Evolutionary conservation across 2,329 filamentous ascomycete species (phyloP).

Genomic region (Beauveria bassiana): DNA sequence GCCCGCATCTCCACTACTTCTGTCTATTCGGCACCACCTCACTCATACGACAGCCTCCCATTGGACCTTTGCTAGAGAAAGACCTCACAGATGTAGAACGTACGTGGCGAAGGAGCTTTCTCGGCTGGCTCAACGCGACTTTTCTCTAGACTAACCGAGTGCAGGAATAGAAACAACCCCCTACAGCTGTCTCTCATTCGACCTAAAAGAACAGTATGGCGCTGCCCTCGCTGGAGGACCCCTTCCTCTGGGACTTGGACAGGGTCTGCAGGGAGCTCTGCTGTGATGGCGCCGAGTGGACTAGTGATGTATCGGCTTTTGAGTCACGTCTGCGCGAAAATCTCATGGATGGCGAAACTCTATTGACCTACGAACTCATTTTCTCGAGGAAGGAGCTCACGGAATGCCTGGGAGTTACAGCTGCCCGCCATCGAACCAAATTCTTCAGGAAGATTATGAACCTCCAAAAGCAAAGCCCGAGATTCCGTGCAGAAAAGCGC

Average conservation of each 20-base stretch:
- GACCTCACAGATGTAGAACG: background rate
- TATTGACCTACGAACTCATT: conserved; percentile 51
- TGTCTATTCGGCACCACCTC: background rate
- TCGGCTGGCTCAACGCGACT: background rate
- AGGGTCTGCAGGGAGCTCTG: conserved; percentile 61
- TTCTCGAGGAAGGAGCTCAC: conserved; percentile 42
- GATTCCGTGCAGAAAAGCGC: conserved; percentile 28
- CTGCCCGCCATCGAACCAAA: conserved; percentile 49
- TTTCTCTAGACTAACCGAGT: background rate
- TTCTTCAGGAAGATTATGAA: conserved; percentile 50
- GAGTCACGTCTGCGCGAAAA: conserved; percentile 50
- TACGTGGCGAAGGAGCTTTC: background rate
- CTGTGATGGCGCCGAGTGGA: conserved; percentile 42
- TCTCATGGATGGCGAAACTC: conserved; percentile 55
- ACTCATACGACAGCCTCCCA: background rate
- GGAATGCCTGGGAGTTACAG: conserved; percentile 47
- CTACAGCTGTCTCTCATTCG: background rate
- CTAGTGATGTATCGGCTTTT: conserved; percentile 40
- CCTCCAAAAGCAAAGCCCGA: conserved; percentile 44
- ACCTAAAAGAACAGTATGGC: conserved; percentile 17
- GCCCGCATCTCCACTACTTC: background rate
- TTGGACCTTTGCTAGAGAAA: background rate
- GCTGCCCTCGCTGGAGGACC: conserved; percentile 42
- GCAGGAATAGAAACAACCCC: background rate
- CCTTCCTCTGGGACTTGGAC: conserved; percentile 65